Evolutionary conservation across 2,329 filamentous ascomycete genomes (phyloP).

Genomic region (Macrophomina pseudophaseolina): DNA sequence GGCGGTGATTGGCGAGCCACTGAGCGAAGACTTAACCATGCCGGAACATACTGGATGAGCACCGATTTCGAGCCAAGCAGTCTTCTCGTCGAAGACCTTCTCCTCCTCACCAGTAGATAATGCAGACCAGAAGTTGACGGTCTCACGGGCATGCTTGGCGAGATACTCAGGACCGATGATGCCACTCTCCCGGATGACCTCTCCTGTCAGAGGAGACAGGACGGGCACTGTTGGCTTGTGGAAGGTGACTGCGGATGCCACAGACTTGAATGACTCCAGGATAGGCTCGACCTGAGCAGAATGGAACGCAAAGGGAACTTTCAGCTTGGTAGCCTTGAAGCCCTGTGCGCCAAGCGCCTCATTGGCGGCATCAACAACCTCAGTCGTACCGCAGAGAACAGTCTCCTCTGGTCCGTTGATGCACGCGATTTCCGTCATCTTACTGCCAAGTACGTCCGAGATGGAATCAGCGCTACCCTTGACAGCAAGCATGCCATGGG

Average conservation of each 20-base stretch:
- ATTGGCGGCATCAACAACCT: slow-evolving; percentile 62
- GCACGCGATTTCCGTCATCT: slow-evolving; percentile 67
- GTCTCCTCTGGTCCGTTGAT: slow-evolving; percentile 77
- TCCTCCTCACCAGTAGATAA: slow-evolving; percentile 63
- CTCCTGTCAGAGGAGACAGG: slow-evolving; percentile 70
- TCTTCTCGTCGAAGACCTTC: slow-evolving; percentile 68
- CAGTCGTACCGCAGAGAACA: slow-evolving; percentile 69
- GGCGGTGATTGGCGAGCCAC: slow-evolving; percentile 58
- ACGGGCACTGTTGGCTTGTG: slow-evolving; percentile 64
- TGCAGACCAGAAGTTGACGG: slow-evolving; percentile 71
- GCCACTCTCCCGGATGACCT: slow-evolving; percentile 63
- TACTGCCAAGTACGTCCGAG: slow-evolving; percentile 56
- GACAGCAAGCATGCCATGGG: slow-evolving; percentile 70
- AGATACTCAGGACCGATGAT: slow-evolving; percentile 67
- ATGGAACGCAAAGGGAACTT: slow-evolving; percentile 71
- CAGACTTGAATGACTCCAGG: slow-evolving; percentile 62
- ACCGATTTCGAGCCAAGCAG: slow-evolving; percentile 75
- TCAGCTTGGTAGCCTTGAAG: slow-evolving; percentile 66
- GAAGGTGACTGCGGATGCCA: slow-evolving; percentile 62
- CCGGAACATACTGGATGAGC: slow-evolving; percentile 72
- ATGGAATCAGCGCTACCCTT: slow-evolving; percentile 59
- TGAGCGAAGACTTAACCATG: slow-evolving; percentile 70
- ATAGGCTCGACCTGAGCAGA: slow-evolving; percentile 69
- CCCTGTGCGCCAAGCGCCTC: slow-evolving; percentile 57
- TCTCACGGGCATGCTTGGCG: slow-evolving; percentile 67